Conservation (phyloP, 768 basidiomycete species). For the Inosperma sp. region DNA sequence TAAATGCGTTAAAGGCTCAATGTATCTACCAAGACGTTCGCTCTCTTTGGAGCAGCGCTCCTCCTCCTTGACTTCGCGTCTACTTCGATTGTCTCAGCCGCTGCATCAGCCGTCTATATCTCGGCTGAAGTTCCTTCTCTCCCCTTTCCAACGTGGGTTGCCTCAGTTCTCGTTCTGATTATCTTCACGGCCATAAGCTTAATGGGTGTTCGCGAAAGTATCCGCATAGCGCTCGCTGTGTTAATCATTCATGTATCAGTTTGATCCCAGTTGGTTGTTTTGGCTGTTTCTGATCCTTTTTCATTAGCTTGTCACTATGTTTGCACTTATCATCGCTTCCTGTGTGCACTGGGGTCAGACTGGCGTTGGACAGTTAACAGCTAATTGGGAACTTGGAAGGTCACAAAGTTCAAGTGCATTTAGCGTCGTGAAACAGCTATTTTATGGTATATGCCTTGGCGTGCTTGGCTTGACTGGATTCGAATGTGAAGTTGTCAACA, state of each 20-base stretch:
- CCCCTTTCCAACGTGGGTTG: conserved; percentile 52
- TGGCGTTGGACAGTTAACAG: conserved; percentile 44
- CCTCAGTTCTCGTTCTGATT: conserved; percentile 49
- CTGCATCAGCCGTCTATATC: conserved; percentile 65
- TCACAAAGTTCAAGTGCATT: conserved; percentile 25
- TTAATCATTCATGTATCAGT: conserved; percentile 54
- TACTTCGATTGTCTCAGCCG: conserved; percentile 67
- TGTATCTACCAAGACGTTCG: conserved; percentile 56
- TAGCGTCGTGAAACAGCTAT: conserved; percentile 44
- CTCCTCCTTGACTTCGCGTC: conserved; percentile 69
- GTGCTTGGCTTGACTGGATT: conserved; percentile 72
- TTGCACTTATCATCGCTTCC: conserved; percentile 46
- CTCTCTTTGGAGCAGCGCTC: conserved; percentile 60
- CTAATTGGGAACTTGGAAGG: conserved; percentile 50
- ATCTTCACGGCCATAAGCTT: conserved; percentile 54
- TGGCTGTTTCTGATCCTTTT: conserved; percentile 7
- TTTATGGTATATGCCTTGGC: conserved; percentile 63
- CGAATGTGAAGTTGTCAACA: conserved; percentile 43
- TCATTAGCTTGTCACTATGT: conserved; percentile 52
- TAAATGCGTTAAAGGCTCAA: conserved; percentile 43
- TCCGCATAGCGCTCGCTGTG: conserved; percentile 52
- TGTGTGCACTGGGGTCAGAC: conserved; percentile 46
- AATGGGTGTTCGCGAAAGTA: conserved; percentile 57
- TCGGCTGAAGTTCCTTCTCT: conserved; percentile 51
- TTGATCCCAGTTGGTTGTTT: background rate